Evolutionary conservation across 2,329 filamentous ascomycete species (phyloP), one percentile per base, ranked within the genome.

Genomic region (Neonectria magnoliae): DNA sequence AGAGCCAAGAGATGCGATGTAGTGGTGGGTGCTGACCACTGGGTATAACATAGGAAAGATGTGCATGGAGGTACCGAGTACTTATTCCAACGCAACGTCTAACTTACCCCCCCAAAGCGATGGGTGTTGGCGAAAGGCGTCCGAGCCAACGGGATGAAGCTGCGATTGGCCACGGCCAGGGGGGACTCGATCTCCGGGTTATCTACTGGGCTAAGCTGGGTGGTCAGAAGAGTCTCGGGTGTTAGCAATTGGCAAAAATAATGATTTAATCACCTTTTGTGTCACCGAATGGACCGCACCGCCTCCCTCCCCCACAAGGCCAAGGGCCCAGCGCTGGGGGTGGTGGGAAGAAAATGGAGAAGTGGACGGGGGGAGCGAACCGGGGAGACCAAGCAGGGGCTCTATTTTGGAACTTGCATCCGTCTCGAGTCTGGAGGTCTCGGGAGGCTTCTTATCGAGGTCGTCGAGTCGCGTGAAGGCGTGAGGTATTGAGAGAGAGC

Each of bases 181-280:
- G 33, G 50, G n/a, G 50, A 20, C 18, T 50, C 52, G 36, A 52
- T 14, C 44, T 38, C 45, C 20, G 55, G 59, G 59, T 57, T 62
- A 63, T 64, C 61, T 64, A 56, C 51, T 51, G 54, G 60, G 60
- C 45, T 54, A 50, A 55, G 57, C 22, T 63, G 60, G 54, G 50
- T 63, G 60, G 55, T 41, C 42, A 31, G 53, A n/a, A 47, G 33
- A 42, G 56, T 13, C 38, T 33, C 44, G 55, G 56, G 45, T 57
- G 52, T 65, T 65, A 65, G 62, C 62, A 61, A 65, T 61, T 65
- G 20, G 45, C 18, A 53, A 55, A 48, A 65, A 61, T 65, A 65
- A 65, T 65, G 45, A 57, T 57, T 65, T 61, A 64, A 45, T 53
- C 57, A 65, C 42, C 41, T 29, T 53, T 57, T 65, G 57, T 52